A percentile compares a stretch with the other conserved stretches of the same genome.
Conservation (phyloP, 2,329 filamentous ascomycete species). For the Coniella lustricola region DNA sequence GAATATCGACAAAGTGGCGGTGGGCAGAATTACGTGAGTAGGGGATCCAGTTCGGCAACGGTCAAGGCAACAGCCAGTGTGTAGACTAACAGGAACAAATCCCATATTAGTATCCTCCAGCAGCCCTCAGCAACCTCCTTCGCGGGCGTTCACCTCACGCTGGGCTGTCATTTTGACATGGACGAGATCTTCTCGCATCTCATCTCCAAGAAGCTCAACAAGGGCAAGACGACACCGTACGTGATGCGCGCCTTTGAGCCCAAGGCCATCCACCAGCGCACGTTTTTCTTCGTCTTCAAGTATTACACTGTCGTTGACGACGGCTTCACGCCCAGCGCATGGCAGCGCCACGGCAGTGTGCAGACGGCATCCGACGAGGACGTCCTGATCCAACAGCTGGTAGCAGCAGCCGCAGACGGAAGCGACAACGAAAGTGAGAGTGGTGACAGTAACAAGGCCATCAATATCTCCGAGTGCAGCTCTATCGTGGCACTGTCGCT, state of each 20-base stretch:
- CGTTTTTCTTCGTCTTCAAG: constrained; percentile 58
- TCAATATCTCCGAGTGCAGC: constrained; percentile 52
- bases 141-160: constrained; percentile 51
- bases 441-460: constrained; percentile 38
- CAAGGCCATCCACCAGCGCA: constrained; percentile 41
- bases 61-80: too few species aligned
- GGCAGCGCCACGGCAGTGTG: constrained; percentile 50
- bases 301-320: constrained; percentile 56
- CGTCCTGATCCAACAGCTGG: too few species aligned
- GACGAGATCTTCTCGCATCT: constrained; percentile 51
- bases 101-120: constrained; percentile 41
- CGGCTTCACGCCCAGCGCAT: constrained; percentile 48
- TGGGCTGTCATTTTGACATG: constrained; percentile 54
- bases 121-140: constrained; percentile 56
- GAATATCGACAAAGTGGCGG: constrained; percentile 32
- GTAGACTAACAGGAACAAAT: constrained; percentile 6
- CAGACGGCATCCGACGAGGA: constrained; percentile 19
- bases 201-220: constrained; percentile 38
- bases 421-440: constrained; percentile 12
- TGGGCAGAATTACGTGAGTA: constrained; percentile 51
- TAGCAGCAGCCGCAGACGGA: too few species aligned
- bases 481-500: constrained; percentile 53
- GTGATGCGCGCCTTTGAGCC: constrained; percentile 43
- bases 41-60: too few species aligned
- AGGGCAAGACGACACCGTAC: constrained; percentile 38